Conservation (phyloP, 164 flowering plant species). For the Piper betle region DNA sequence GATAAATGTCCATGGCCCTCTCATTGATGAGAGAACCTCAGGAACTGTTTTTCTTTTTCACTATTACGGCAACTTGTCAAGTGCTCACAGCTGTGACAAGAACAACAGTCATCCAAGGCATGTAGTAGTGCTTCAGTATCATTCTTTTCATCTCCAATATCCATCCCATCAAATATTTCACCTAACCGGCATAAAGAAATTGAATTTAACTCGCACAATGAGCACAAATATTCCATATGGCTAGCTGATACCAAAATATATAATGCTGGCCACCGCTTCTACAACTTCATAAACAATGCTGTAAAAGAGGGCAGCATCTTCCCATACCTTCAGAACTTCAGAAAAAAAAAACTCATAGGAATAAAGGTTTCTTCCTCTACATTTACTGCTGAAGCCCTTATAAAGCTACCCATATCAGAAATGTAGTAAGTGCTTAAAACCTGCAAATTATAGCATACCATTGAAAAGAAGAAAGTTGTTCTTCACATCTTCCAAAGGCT, state of each 20-base stretch:
- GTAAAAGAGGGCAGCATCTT: no score
- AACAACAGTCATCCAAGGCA: no score
- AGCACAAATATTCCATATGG: no score
- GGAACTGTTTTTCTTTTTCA: constrained; percentile 28
- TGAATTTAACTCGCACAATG: no score
- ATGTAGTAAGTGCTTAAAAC: background rate
- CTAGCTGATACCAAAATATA: no score
- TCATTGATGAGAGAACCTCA: constrained; percentile 65
- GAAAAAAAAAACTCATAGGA: no score
- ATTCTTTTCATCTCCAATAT: no score
- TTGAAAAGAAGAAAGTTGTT: constrained; percentile 76
- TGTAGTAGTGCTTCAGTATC: no score
- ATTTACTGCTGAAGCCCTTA: background rate
- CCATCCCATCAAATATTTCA: constrained; percentile 56
- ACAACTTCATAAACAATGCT: no score
- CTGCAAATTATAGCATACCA: constrained; percentile 27
- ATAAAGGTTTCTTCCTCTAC: background rate
- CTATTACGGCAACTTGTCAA: constrained; percentile 9
- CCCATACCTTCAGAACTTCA: no score
- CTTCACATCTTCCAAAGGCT: constrained; percentile 59
- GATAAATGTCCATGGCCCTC: constrained; percentile 90
- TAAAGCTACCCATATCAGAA: background rate
- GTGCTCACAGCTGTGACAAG: no score
- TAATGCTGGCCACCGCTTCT: no score
- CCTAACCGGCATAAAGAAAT: constrained; percentile 24